Conservation (phyloP, 2,329 filamentous ascomycete genomes). For the Diaporthe capsici region DNA sequence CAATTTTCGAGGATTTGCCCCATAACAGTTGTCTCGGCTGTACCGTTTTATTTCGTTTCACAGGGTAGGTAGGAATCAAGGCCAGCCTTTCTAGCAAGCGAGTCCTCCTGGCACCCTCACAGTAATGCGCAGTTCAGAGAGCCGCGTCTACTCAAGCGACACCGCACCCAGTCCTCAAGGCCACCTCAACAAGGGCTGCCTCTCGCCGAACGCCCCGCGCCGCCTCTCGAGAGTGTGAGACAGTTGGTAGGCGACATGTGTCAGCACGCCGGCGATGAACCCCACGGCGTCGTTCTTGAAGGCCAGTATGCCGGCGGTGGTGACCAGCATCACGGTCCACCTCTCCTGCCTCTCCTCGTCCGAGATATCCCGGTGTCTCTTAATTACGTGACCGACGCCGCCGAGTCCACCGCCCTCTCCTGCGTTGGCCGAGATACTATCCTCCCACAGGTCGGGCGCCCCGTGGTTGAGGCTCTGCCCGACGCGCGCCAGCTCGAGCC, state of each 20-base stretch:
- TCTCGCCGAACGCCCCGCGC: conserved; percentile 47
- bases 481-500: conserved; percentile 88
- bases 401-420: conserved; percentile 47
- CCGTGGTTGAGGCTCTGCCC: conserved; percentile 87
- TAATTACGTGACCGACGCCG: conserved; percentile 49
- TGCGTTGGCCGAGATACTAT: conserved; percentile 53
- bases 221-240: conserved; percentile 54
- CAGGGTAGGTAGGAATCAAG: too few species aligned
- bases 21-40: too few species aligned
- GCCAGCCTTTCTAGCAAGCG: background rate
- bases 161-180: background rate
- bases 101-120: background rate
- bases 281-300: conserved; percentile 93
- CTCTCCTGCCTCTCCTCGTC: conserved; percentile 80
- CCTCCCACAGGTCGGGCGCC: conserved; percentile 71
- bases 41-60: background rate
- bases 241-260: conserved; percentile 77
- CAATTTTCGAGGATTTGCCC: too few species aligned
- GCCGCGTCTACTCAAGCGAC: too few species aligned
- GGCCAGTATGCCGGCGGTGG: conserved; percentile 83
- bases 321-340: conserved; percentile 93
- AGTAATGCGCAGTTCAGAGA: background rate
- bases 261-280: conserved; percentile 85
- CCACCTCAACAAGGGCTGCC: conserved; percentile 45
- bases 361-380: conserved; percentile 66